Evolutionary conservation across 2,329 filamentous ascomycete species (phyloP).

Genomic region (Cordyceps cateniannulata): DNA sequence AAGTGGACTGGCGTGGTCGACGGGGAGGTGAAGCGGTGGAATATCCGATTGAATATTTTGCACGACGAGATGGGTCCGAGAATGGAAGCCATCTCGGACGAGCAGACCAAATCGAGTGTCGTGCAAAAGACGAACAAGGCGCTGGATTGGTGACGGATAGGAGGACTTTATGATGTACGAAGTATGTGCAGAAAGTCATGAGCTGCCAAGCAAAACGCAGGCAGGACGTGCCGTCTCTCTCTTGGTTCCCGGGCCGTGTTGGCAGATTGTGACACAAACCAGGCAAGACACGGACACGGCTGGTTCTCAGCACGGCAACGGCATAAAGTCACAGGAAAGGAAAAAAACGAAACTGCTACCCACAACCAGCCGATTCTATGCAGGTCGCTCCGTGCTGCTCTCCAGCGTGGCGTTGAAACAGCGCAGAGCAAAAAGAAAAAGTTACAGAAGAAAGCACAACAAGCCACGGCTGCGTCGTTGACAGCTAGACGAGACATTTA

Average conservation of each 20-base stretch:
- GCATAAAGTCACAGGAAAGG: not conserved
- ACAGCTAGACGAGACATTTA: not conserved
- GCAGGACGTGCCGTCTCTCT: not conserved
- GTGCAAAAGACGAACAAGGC: slow-evolving; percentile 24
- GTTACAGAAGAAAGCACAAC: not conserved
- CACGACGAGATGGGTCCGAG: slow-evolving; percentile 27
- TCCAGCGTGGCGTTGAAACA: slow-evolving; percentile 3
- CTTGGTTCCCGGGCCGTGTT: not conserved
- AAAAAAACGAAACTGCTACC: not conserved
- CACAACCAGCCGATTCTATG: not conserved
- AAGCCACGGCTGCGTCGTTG: not conserved
- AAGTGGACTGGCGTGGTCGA: slow-evolving; percentile 48
- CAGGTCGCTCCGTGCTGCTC: not conserved
- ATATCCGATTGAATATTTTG: slow-evolving; percentile 27
- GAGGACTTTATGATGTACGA: not conserved
- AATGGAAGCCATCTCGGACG: slow-evolving; percentile 22
- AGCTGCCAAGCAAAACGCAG: not conserved
- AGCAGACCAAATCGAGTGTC: slow-evolving; percentile 20
- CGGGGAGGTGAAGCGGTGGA: slow-evolving; percentile 27
- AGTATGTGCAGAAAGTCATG: not conserved
- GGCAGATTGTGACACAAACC: too few relatives aligned
- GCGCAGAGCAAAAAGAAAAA: not conserved
- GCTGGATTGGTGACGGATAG: slow-evolving; percentile 30
- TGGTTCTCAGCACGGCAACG: too few relatives aligned
- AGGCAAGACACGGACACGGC: too few relatives aligned